Evolutionary conservation across 192 early-diverging fungal species (phyloP), one percentile per base, ranked within the genome.

Genomic region (Podila horticola): DNA sequence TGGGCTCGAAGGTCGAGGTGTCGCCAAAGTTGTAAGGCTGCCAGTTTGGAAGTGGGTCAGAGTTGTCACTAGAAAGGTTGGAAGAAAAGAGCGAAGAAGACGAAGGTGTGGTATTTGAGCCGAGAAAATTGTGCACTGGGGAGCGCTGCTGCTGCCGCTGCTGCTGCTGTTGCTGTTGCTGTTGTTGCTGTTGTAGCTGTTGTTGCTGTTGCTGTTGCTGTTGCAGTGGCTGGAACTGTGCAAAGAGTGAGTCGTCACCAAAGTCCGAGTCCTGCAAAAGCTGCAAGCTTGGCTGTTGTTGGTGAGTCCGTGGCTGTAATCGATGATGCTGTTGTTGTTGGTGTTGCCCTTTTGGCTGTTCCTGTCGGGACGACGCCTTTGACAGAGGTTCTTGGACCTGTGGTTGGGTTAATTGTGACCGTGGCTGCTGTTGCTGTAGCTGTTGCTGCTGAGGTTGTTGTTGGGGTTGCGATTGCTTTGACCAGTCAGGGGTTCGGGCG

Each of bases 361-460:
- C 38, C 11, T 63, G 61, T 22, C 28, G 64, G 33, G 58, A 63
- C 20, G 38, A n/a, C n/a, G 4, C 41, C 41, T 13, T 45, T 7
- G 41, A 12, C 41, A 10, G 41, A 45, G 15, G 41, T 17, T 45
- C 41, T 0, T 45, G 41, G 41, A 8, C 15, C 1, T 45, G 41
- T 2, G 41, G 11, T 2, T 45, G 41, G 13, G 41, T 10, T 17
- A 17, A 13, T 34, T 72, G 62, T 2, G 41, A 45, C 41, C 41
- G 41, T 45, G 41, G 15, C 4, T 50, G 68, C 30, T 62, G 69
- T 20, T 63, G 64, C 34, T 58, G 57, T 13, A n/a, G 71, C 0
- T 51, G 69, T 24, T 62, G 58, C 11, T 63, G 60, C n/a, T n/a
- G n/a, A n/a, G n/a, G n/a, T n/a, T 41, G 63, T 28, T 73, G 72